Percentiles rank a stretch among this genome's conserved stretches.
Conservation (phyloP, 129 eudicot species). For the Lonicera japonica region DNA sequence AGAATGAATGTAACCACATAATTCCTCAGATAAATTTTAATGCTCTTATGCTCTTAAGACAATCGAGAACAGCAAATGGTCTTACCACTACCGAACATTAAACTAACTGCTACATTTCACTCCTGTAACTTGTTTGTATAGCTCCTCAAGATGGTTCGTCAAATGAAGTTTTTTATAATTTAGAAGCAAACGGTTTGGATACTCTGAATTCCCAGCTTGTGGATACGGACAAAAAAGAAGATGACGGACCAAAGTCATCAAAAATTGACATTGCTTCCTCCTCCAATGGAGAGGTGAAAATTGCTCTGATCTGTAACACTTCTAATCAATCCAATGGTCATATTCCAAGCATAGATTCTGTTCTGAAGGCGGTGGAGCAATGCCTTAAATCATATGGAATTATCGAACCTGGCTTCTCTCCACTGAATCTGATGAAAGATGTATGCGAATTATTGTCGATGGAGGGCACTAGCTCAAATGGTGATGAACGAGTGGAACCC, state of each 20-base stretch:
- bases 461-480: constrained; percentile 12
- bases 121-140: background rate
- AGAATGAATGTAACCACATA: too few species aligned
- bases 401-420: constrained; percentile 23
- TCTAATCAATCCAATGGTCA: constrained; percentile 13
- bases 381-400: constrained; percentile 18
- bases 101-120: background rate
- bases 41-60: too few species aligned
- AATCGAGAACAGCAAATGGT: too few species aligned
- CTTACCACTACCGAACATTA: background rate
- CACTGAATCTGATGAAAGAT: constrained; percentile 26
- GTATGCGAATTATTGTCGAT: constrained; percentile 28
- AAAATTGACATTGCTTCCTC: constrained; percentile 44
- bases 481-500: constrained; percentile 3
- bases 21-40: too few species aligned
- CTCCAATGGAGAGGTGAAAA: constrained; percentile 32
- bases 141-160: constrained; percentile 16
- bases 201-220: constrained; percentile 10
- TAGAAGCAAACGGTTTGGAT: constrained; percentile 16
- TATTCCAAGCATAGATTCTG: constrained; percentile 28
- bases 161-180: constrained; percentile 5
- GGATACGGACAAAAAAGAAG: constrained; percentile 17
- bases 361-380: constrained; percentile 36
- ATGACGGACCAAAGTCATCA: constrained; percentile 11
- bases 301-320: constrained; percentile 24